Conservation (phyloP, 257 asterid species). For the Petunia secreta region DNA sequence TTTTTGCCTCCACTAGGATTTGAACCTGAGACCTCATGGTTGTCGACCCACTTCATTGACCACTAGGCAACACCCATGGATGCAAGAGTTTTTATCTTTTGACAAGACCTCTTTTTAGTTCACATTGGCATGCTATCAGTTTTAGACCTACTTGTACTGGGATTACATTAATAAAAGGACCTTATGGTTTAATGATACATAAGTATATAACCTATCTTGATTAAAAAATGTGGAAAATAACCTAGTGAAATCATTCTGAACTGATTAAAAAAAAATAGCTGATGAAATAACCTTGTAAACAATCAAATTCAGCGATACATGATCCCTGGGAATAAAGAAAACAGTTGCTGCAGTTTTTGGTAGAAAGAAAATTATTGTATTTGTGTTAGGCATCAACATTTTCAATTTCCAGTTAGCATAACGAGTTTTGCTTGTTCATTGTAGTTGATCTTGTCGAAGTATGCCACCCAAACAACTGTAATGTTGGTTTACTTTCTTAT, state of each 20-base stretch:
- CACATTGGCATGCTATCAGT: not conserved
- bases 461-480: slow-evolving; percentile 88
- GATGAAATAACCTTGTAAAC: not conserved
- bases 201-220: not conserved
- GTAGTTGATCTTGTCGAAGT: slow-evolving; percentile 92
- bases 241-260: not conserved
- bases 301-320: slow-evolving; percentile 12
- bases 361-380: not conserved
- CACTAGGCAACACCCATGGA: no score
- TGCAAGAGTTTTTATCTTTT: not conserved
- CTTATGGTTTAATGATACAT: not conserved
- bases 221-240: not conserved
- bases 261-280: not conserved
- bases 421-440: slow-evolving; percentile 30
- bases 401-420: not conserved
- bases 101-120: slow-evolving; percentile 3
- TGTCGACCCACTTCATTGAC: no score
- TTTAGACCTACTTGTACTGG: slow-evolving; percentile 10
- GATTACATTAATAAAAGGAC: not conserved
- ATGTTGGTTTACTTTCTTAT: slow-evolving; percentile 85
- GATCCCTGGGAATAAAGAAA: not conserved
- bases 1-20: no score
- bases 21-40: no score
- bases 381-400: slow-evolving; percentile 11
- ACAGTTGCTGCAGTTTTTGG: not conserved